Conservation (phyloP, 129 eudicot species). For the Lactuca saligna region DNA sequence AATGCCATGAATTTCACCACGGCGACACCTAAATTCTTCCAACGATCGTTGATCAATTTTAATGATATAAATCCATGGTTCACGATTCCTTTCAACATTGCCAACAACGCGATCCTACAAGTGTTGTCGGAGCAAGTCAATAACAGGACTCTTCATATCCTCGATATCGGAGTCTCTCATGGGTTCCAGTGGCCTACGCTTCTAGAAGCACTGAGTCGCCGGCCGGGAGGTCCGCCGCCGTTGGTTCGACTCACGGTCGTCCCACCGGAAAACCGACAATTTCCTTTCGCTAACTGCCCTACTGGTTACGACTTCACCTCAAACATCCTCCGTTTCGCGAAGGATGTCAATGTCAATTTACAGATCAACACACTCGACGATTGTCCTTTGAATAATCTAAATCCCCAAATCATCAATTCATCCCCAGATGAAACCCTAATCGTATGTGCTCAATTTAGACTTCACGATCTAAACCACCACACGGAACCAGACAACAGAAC, state of each 20-base stretch:
- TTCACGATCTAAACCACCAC: constrained; percentile 64
- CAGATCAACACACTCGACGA: constrained; percentile 66
- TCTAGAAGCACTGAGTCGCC: constrained; percentile 66
- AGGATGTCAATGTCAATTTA: constrained; percentile 52
- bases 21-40: constrained; percentile 55
- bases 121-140: constrained; percentile 51
- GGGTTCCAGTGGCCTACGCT: constrained; percentile 88
- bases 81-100: constrained; percentile 80
- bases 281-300: constrained; percentile 62
- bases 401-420: constrained; percentile 47
- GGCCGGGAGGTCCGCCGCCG: constrained; percentile 78
- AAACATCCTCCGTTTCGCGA: constrained; percentile 55
- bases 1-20: constrained; percentile 40
- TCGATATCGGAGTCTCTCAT: constrained; percentile 82
- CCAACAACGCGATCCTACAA: constrained; percentile 73
- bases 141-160: constrained; percentile 50
- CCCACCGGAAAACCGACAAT: constrained; percentile 37
- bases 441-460: constrained; percentile 69
- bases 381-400: constrained; percentile 47
- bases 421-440: constrained; percentile 61
- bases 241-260: constrained; percentile 73
- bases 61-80: constrained; percentile 84
- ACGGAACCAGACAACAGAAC: constrained; percentile 58
- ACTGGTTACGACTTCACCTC: constrained; percentile 51
- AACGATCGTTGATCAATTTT: constrained; percentile 56